phyloP scores from a whole-genome alignment of 192 early-diverging fungal species.

The Backusella circina region DNA sequence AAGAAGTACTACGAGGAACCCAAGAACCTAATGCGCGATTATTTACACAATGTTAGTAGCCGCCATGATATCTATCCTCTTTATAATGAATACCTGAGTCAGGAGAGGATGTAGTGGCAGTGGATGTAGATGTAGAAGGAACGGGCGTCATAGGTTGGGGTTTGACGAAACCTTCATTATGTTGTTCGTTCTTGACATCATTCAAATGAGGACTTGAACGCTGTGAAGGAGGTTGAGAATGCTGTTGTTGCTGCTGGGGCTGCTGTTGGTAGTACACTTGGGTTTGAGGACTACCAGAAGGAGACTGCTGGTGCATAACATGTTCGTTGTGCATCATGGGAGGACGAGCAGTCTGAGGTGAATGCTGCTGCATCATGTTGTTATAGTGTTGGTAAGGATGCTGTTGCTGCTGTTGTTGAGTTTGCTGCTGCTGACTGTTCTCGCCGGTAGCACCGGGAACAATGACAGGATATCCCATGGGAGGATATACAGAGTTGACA shows the following conservation, averaged over 20 bases:
- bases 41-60: neutral
- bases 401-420: constrained; percentile 8
- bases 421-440: constrained; percentile 1
- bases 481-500: constrained; percentile 22
- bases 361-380: constrained; percentile 9
- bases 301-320: constrained; percentile 5
- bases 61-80: neutral
- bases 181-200: constrained; percentile 6
- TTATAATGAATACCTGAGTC: constrained; percentile 22
- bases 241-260: constrained; percentile 10
- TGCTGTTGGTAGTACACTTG: constrained; percentile 14
- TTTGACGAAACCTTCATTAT: constrained; percentile 11
- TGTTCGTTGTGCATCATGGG: constrained; percentile 6
- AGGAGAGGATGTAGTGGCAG: constrained; percentile 33
- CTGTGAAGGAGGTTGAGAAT: neutral
- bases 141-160: constrained; percentile 31
- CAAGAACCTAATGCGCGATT: constrained; percentile 1
- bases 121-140: constrained; percentile 30
- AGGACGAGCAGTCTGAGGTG: constrained; percentile 14
- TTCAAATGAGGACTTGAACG: constrained; percentile 16
- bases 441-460: constrained; percentile 9
- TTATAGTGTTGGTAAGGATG: constrained; percentile 10
- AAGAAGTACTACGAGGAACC: constrained; percentile 6
- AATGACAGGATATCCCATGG: constrained; percentile 20
- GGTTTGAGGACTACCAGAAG: constrained; percentile 9